Percentiles rank a stretch among this genome's conserved stretches.
Evolutionary conservation across 1,139 yeast species (phyloP).

Genomic region (Taphrina sp.): DNA sequence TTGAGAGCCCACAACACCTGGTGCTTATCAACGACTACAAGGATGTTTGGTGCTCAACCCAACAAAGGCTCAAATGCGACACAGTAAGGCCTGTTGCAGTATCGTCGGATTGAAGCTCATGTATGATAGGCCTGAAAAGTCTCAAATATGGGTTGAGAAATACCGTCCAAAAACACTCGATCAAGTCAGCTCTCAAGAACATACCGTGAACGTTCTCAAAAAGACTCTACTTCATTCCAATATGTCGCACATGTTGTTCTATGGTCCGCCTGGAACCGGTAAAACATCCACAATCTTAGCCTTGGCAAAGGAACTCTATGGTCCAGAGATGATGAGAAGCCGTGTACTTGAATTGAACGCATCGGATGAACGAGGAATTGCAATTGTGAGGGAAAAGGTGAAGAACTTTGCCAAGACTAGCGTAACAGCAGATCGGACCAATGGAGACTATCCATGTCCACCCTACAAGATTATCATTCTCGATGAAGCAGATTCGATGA

Average conservation of each 20-base stretch:
- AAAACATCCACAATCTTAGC: constrained; percentile 92
- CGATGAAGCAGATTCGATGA: constrained; percentile 98
- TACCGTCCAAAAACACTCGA: constrained; percentile 72
- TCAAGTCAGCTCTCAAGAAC: constrained; percentile 90
- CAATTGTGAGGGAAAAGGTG: constrained; percentile 85
- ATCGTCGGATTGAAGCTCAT: neutral
- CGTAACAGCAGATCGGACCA: constrained; percentile 73
- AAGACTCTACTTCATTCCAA: constrained; percentile 76
- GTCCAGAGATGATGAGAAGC: constrained; percentile 56
- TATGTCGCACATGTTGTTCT: constrained; percentile 88
- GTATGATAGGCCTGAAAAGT: neutral
- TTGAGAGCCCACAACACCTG: too few species aligned
- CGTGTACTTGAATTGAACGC: constrained; percentile 92
- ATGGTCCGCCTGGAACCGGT: constrained; percentile 98
- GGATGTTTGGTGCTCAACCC: too few species aligned
- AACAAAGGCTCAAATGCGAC: neutral
- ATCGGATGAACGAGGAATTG: constrained; percentile 93
- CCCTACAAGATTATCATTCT: constrained; percentile 79
- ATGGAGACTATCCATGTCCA: constrained; percentile 82
- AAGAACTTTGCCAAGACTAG: constrained; percentile 87
- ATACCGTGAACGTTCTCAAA: constrained; percentile 80
- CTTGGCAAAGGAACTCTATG: constrained; percentile 77
- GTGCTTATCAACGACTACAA: too few species aligned
- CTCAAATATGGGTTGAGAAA: constrained; percentile 31
- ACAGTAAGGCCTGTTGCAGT: neutral